Evolutionary conservation across 1,284 basidiomycete species (phyloP), one percentile per base, ranked within the genome.

Genomic region (Xerocomus amazonicus): DNA sequence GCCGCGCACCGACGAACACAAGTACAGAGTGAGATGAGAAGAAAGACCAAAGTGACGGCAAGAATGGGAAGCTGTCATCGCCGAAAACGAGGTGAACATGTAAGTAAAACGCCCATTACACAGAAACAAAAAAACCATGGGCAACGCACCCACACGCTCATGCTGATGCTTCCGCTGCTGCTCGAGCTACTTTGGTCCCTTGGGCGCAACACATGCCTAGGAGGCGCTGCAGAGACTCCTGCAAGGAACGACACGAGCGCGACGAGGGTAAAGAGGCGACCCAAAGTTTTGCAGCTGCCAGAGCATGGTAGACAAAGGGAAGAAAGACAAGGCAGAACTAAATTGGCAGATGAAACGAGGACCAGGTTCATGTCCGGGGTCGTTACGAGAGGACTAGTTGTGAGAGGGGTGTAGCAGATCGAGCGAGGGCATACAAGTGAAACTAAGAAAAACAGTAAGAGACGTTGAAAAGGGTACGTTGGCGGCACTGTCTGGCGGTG

Each of bases 111-210:
- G 19, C 3, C 19, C 19, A 19, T 28, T 39, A 2, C 16, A 26
- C 16, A 7, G 32, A 33, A 27, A 29, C 23, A 27, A 31, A 17
- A 13, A 12, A 35, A 27, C 27, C 4, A 9, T 1, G 9, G 10
- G 28, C 9, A 12, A 66, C 65, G 45, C 42, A 62, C 61, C 61
- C 61, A 62, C 48, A 67, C 28, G 14, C 4, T 58, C 53, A 63
- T 46, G 26, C 43, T 52, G 32, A 64, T 52, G 13, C 40, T 44
- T 16, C 50, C 46, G 16, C 5, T 29, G 19, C 9, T 36, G 12
- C 12, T 34, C 3, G 45, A 23, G 32, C 6, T 42, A 6, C 13
- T 19, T 6, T 23, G 19, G 19, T 23, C 38, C 31, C 53, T 56
- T 45, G 14, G 33, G 12, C 16, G 13, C 35, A 48, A 17, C 6